phyloP scores from a whole-genome alignment of 768 basidiomycete species.

The Tricholoma hemisulphureum region DNA sequence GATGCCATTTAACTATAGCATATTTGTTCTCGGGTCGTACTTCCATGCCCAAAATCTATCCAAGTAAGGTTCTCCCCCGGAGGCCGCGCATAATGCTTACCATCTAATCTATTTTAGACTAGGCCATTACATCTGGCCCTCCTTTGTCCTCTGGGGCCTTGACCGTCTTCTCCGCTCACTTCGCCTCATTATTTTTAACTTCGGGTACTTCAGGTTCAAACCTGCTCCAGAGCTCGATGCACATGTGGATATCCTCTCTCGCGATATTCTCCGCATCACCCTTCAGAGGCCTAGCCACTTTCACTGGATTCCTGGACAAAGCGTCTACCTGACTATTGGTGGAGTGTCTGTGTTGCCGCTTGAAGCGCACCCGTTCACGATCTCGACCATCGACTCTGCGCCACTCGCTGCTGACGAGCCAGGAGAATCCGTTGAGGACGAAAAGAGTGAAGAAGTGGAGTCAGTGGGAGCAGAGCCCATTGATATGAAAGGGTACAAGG shows the following conservation, averaged over 20 bases:
- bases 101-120: conserved; percentile 19
- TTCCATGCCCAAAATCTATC: conserved; percentile 31
- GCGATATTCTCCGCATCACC: conserved; percentile 47
- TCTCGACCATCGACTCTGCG: conserved; percentile 40
- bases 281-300: conserved; percentile 37
- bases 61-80: neutral
- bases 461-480: neutral
- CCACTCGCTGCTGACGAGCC: conserved; percentile 17
- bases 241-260: conserved; percentile 41
- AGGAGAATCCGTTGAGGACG: conserved; percentile 1
- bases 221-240: conserved; percentile 33
- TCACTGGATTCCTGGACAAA: conserved; percentile 55
- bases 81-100: no score
- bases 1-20: conserved; percentile 19
- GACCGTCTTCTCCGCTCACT: conserved; percentile 49
- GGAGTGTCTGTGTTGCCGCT: conserved; percentile 39
- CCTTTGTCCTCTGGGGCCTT: conserved; percentile 53
- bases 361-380: conserved; percentile 64
- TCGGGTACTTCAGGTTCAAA: conserved; percentile 35
- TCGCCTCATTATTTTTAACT: conserved; percentile 45
- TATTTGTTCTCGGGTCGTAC: conserved; percentile 39
- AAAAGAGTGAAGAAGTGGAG: conserved; percentile 3
- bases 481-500: conserved; percentile 22
- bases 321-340: conserved; percentile 51
- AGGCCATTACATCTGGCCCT: conserved; percentile 43